These are phyloP conservation scores for Colletotrichum phormii DNA, from an alignment of 2,329 filamentous ascomycete genomes.

Conservation along the genomic window DNA sequence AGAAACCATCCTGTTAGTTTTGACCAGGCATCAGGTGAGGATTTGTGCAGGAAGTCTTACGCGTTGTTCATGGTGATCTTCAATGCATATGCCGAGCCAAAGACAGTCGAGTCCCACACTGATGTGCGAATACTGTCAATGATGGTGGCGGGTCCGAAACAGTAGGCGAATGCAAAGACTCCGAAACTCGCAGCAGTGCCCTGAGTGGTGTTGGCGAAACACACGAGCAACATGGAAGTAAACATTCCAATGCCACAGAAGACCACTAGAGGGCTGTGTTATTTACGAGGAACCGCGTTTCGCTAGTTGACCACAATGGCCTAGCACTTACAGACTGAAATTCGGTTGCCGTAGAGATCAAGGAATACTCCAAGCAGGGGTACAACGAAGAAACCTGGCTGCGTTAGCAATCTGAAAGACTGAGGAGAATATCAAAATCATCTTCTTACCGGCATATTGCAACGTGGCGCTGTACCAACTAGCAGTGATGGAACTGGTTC, in stretches of 20 bases:
- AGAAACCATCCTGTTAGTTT: neutral
- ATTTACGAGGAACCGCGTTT: neutral
- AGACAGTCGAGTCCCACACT: slow-evolving; percentile 70
- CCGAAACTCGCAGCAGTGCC: slow-evolving; percentile 71
- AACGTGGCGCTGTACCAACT: slow-evolving; percentile 70
- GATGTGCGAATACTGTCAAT: slow-evolving; percentile 71
- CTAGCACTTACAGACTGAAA: slow-evolving; percentile 50
- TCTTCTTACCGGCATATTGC: slow-evolving; percentile 55
- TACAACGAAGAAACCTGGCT: slow-evolving; percentile 63
- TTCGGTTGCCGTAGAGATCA: slow-evolving; percentile 65
- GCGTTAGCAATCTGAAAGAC: too few relatives aligned
- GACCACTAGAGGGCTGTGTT: slow-evolving; percentile 41
- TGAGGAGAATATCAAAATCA: too few relatives aligned
- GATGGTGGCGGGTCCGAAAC: slow-evolving; percentile 67
- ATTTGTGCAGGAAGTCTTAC: neutral
- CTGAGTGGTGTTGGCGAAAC: slow-evolving; percentile 58
- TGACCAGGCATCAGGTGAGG: neutral
- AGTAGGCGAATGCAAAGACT: slow-evolving; percentile 67
- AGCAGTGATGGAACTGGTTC: slow-evolving; percentile 62
- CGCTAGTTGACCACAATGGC: too few relatives aligned
- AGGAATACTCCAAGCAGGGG: slow-evolving; percentile 67
- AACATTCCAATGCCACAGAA: slow-evolving; percentile 60
- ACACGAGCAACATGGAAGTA: slow-evolving; percentile 62
- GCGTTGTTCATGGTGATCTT: slow-evolving; percentile 72
- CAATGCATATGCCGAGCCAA: slow-evolving; percentile 69